Evolutionary conservation across 768 basidiomycete genomes (phyloP), one percentile per base, ranked within the genome.

Genomic region (Coprinellus micaceus): DNA sequence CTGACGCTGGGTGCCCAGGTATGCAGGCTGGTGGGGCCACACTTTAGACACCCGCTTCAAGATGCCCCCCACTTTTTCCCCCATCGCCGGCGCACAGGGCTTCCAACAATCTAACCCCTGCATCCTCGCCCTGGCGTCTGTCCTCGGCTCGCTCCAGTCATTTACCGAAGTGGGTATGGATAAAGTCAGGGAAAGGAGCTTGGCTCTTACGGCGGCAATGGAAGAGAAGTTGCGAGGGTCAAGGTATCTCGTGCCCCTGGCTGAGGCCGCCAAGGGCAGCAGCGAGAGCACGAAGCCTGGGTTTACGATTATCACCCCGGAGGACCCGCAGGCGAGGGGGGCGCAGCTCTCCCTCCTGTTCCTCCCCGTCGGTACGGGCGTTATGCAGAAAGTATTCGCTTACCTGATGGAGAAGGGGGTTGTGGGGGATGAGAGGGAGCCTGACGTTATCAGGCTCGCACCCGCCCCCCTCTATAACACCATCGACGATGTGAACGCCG

Each of bases 21-120:
- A 84, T 58, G 86, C 93, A 39, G 97, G 97, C 44, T 99, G 97
- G 97, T 99, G 96, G 96, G 97, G 97, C 44, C 94, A 98, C 69
- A 85, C 93, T 64, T 79, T 86, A 26, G 66, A 75, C 52, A 95
- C 94, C 37, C 87, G 97, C 28, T 98, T 99, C 76, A 75, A 81
- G 53, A 98, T 98, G 96, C 87, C 89, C 25, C 77, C 87, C 12
- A 76, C 66, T 50, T 99, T 97, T 73, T 81, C 82, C 47, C 88
- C 94, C 9, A 89, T 91, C 59, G 80, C 78, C 19, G 97, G 97
- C 53, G 97, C 97, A 0, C 89, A 93, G 69, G 94, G 94, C 40
- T 98, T 90, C 74, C 95, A 97, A 67, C 89, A 96, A 70, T 98
- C 95, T 37, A 98, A 98, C 73, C 94, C 97, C 9, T 88, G 86